Percentiles rank a stretch among this genome's conserved stretches.
These are phyloP conservation scores for Forsythia viridissima DNA, from an alignment of 257 asterid genomes.

Conservation along the genomic window DNA sequence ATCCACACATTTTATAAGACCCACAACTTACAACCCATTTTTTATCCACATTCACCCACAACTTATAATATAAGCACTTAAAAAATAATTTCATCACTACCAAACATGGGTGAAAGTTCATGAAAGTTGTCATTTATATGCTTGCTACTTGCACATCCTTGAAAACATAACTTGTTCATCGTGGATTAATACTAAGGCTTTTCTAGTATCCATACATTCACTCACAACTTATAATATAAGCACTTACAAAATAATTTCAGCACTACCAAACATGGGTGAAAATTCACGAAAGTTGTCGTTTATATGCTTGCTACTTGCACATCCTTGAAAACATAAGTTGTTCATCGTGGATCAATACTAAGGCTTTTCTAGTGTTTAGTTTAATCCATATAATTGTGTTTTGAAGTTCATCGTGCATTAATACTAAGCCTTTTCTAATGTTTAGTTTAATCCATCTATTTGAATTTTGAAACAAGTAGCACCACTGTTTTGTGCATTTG, in stretches of 20 bases:
- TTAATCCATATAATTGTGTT: not conserved
- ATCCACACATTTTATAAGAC: too few relatives aligned
- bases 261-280: too few relatives aligned
- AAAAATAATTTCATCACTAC: too few relatives aligned
- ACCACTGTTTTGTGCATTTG: not conserved
- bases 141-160: not conserved
- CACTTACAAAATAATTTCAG: too few relatives aligned
- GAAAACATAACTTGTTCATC: not conserved
- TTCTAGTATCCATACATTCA: not conserved
- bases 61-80: too few relatives aligned
- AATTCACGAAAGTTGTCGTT: not conserved
- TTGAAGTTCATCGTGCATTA: not conserved
- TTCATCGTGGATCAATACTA: not conserved
- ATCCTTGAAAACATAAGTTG: not conserved
- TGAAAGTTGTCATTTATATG: not conserved
- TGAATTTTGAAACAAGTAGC: not conserved
- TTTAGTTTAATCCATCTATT: not conserved
- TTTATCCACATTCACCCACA: too few relatives aligned
- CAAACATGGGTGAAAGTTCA: not conserved
- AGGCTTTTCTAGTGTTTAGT: not conserved
- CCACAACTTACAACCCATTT: too few relatives aligned
- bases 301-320: not conserved
- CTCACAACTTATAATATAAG: too few relatives aligned
- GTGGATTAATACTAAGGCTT: not conserved
- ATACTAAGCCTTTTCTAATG: not conserved